Percentiles rank a stretch among this genome's conserved stretches.
Evolutionary conservation across 192 early-diverging fungal genomes (phyloP).

Genomic region (Oehlia diaphana): DNA sequence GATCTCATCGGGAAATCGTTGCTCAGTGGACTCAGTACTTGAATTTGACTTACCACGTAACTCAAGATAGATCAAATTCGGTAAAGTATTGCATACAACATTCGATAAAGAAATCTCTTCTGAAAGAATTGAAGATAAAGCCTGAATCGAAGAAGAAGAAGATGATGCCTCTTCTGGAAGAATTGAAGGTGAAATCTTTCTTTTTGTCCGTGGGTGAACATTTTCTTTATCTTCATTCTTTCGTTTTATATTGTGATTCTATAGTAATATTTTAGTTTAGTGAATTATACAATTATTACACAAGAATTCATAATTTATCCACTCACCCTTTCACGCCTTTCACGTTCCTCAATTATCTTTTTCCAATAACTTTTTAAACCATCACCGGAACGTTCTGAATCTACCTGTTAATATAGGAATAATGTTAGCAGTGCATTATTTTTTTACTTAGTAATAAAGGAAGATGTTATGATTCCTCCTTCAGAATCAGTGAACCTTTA

Average conservation of each 20-base stretch:
- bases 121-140: background rate
- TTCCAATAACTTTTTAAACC: background rate
- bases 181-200: background rate
- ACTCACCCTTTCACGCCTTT: background rate
- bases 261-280: slow-evolving; percentile 4
- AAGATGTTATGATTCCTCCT: too few relatives aligned
- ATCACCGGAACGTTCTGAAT: background rate
- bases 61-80: background rate
- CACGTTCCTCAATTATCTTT: background rate
- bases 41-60: background rate
- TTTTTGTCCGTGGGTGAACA: background rate
- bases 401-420: background rate
- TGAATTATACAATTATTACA: slow-evolving; percentile 4
- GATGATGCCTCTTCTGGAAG: too few relatives aligned
- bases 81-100: background rate
- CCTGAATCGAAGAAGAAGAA: too few relatives aligned
- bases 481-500: background rate
- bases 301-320: slow-evolving; percentile 1
- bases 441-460: background rate
- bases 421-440: slow-evolving; percentile 4
- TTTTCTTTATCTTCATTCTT: background rate
- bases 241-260: background rate
- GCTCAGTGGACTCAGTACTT: background rate
- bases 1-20: slow-evolving; percentile 2
- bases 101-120: background rate